A percentile compares a stretch with the other conserved stretches of the same genome.
Conservation (phyloP, 225 moss, liverwort and hornwort genomes). For the Polytrichum formosum region DNA sequence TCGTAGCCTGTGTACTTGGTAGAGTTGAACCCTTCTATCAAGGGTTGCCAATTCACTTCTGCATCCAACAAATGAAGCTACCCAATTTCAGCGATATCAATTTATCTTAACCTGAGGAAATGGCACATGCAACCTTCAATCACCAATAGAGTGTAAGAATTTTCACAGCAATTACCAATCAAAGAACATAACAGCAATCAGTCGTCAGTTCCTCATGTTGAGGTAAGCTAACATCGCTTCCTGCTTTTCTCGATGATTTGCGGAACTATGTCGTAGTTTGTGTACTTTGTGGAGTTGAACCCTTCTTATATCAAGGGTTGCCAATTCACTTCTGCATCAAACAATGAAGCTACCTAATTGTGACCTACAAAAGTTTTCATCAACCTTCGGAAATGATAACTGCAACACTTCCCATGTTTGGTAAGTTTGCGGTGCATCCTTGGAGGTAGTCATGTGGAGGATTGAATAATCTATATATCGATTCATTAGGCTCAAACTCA, state of each 20-base stretch:
- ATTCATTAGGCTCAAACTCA: too few species aligned
- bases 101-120: too few species aligned
- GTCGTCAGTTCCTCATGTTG: too few species aligned
- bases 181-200: neutral
- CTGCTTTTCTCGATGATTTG: constrained; percentile 45
- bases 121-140: neutral
- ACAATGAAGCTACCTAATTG: neutral
- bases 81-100: neutral
- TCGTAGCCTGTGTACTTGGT: constrained; percentile 50
- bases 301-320: constrained; percentile 52
- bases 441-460: too few species aligned
- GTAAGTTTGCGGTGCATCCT: too few species aligned
- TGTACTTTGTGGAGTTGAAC: constrained; percentile 50
- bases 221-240: neutral
- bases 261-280: constrained; percentile 47
- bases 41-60: constrained; percentile 71
- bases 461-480: too few species aligned
- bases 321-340: constrained; percentile 58
- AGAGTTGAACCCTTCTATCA: constrained; percentile 60
- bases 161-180: neutral
- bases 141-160: neutral
- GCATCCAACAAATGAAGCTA: constrained; percentile 2
- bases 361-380: neutral
- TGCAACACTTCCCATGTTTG: neutral
- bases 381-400: neutral